Conservation (phyloP, 805 yeast species). For the Maudiozyma bulderi region DNA sequence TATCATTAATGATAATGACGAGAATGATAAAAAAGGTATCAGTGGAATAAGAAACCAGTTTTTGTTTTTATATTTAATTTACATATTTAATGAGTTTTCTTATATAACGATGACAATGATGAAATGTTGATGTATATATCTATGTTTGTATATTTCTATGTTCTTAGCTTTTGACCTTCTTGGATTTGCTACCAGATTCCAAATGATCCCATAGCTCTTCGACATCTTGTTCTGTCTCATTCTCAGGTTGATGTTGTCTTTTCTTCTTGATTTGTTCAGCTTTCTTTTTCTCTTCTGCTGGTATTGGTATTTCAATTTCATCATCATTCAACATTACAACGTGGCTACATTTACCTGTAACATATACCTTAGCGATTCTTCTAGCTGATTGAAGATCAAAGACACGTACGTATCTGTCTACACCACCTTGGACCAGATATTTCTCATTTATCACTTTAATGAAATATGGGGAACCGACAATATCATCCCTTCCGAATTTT, state of each 20-base stretch:
- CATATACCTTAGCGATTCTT: conserved; percentile 55
- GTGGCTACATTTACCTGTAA: conserved; percentile 55
- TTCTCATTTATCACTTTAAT: conserved; percentile 24
- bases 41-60: too few species aligned
- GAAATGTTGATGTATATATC: not conserved
- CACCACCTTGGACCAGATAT: conserved; percentile 66
- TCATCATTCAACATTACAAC: conserved; percentile 27
- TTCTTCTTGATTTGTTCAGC: conserved; percentile 30
- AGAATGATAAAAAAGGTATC: too few species aligned
- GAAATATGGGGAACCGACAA: conserved; percentile 42
- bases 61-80: too few species aligned
- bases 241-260: conserved; percentile 22
- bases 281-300: conserved; percentile 15
- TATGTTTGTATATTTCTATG: not conserved
- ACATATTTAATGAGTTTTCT: too few species aligned
- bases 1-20: too few species aligned
- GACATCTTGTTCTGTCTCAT: conserved; percentile 22
- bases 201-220: conserved; percentile 26
- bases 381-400: conserved; percentile 54
- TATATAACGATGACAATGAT: too few species aligned
- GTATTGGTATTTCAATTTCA: conserved; percentile 28
- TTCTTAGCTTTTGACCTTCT: conserved; percentile 5
- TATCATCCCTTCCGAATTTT: conserved; percentile 68
- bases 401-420: conserved; percentile 78
- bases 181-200: conserved; percentile 10